These are phyloP conservation scores for Tripterygium wilfordii DNA, from an alignment of 177 flowering plant species.

Conservation along the genomic window DNA sequence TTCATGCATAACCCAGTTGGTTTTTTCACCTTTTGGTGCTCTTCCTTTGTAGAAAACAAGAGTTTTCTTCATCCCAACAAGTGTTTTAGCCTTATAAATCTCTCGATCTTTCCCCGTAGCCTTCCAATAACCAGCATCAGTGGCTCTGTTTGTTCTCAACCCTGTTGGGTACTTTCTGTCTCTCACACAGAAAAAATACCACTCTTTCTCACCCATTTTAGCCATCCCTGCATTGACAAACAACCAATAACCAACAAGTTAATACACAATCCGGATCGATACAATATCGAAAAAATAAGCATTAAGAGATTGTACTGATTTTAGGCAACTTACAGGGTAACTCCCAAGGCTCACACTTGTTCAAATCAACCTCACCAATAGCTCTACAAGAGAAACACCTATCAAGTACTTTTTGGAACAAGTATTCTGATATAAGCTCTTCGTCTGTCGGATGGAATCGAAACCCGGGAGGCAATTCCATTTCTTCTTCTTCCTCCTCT, in stretches of 20 bases:
- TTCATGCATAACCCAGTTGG: slow-evolving; percentile 60
- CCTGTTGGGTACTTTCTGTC: slow-evolving; percentile 71
- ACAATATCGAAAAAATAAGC: too few relatives aligned
- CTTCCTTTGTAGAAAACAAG: slow-evolving; percentile 49
- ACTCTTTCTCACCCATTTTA: slow-evolving; percentile 64
- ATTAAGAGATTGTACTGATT: not conserved
- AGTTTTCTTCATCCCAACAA: slow-evolving; percentile 59
- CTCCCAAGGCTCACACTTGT: slow-evolving; percentile 75
- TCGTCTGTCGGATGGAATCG: slow-evolving; percentile 66
- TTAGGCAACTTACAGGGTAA: slow-evolving; percentile 50
- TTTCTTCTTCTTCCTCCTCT: slow-evolving; percentile 31
- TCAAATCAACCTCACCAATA: slow-evolving; percentile 59
- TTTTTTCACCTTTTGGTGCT: slow-evolving; percentile 44
- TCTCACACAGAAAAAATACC: slow-evolving; percentile 62
- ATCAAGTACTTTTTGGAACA: slow-evolving; percentile 41
- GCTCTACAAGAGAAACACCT: slow-evolving; percentile 33
- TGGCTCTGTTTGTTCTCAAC: slow-evolving; percentile 56
- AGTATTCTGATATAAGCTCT: slow-evolving; percentile 54
- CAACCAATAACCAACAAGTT: slow-evolving; percentile 1
- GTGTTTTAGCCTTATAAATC: slow-evolving; percentile 32
- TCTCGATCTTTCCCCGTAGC: slow-evolving; percentile 71
- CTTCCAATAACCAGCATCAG: slow-evolving; percentile 67
- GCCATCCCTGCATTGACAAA: slow-evolving; percentile 42
- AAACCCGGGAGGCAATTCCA: slow-evolving; percentile 67
- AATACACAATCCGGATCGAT: not conserved